Conservation (phyloP, 2,329 filamentous ascomycete species). For the Aspergillus puulaauensis region DNA sequence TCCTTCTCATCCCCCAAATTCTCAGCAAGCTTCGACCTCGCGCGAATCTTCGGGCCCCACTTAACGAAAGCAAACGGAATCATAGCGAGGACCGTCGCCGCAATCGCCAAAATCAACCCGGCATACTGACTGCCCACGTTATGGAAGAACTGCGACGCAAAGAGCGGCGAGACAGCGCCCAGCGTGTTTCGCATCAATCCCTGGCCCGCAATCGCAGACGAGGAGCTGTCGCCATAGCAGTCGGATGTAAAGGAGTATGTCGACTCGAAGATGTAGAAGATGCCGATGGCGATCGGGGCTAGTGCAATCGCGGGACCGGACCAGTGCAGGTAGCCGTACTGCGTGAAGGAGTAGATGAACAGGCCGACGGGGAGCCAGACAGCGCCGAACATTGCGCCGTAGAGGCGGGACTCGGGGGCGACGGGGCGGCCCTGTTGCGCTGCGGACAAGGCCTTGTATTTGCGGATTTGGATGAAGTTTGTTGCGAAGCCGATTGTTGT, state of each 20-base stretch:
- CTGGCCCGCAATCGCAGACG: conserved; percentile 49
- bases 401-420: conserved; percentile 49
- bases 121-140: conserved; percentile 55
- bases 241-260: conserved; percentile 53
- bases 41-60: conserved; percentile 29
- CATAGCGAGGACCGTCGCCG: conserved; percentile 40
- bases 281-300: conserved; percentile 52
- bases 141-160: conserved; percentile 54
- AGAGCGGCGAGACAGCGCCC: conserved; percentile 53
- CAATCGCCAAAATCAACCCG: conserved; percentile 49
- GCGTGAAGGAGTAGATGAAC: conserved; percentile 56
- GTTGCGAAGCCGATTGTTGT: conserved; percentile 50
- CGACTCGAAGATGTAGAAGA: conserved; percentile 50
- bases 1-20: no score
- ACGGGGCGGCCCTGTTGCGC: conserved; percentile 29
- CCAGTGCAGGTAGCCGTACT: conserved; percentile 51
- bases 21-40: conserved; percentile 30
- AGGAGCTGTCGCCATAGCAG: conserved; percentile 49
- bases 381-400: conserved; percentile 51
- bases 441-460: conserved; percentile 43
- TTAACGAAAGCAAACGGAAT: conserved; percentile 33
- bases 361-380: conserved; percentile 50
- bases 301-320: conserved; percentile 51
- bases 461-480: conserved; percentile 53
- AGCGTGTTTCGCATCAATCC: conserved; percentile 55